phyloP scores from a whole-genome alignment of 805 yeast species.

The Isabelozyma pseudorhagii region DNA sequence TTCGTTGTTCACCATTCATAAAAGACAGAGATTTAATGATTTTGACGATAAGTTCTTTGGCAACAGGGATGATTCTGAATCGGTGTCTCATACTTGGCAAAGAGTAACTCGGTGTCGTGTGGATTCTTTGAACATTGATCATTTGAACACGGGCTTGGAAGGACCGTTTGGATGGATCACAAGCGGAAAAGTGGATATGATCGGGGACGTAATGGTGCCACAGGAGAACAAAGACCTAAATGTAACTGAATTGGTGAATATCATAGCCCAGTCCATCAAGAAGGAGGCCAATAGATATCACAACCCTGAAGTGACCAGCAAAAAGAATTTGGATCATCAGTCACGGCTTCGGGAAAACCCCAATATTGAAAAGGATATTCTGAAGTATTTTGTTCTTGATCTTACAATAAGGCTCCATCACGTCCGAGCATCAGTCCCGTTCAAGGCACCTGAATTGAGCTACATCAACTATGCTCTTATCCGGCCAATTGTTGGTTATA shows the following conservation, averaged over 20 bases:
- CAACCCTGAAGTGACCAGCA: constrained; percentile 22
- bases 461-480: constrained; percentile 89
- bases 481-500: constrained; percentile 93
- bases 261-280: constrained; percentile 45
- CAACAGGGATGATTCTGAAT: constrained; percentile 4
- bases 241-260: constrained; percentile 46
- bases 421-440: constrained; percentile 85
- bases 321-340: constrained; percentile 19
- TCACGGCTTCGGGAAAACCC: constrained; percentile 20
- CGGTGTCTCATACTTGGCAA: constrained; percentile 14
- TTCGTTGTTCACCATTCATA: constrained; percentile 87
- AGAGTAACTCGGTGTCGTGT: constrained; percentile 76
- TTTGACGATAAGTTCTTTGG: constrained; percentile 23
- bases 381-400: constrained; percentile 70
- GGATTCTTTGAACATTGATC: constrained; percentile 84
- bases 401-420: constrained; percentile 76
- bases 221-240: constrained; percentile 53
- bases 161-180: constrained; percentile 99
- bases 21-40: constrained; percentile 59
- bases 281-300: constrained; percentile 46
- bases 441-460: constrained; percentile 83
- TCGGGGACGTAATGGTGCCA: constrained; percentile 87
- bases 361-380: constrained; percentile 30
- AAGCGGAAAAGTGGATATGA: constrained; percentile 86
- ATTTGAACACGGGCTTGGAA: constrained; percentile 80